phyloP scores from a whole-genome alignment of 2,329 filamentous ascomycete species.

The Fusarium mundagurra region DNA sequence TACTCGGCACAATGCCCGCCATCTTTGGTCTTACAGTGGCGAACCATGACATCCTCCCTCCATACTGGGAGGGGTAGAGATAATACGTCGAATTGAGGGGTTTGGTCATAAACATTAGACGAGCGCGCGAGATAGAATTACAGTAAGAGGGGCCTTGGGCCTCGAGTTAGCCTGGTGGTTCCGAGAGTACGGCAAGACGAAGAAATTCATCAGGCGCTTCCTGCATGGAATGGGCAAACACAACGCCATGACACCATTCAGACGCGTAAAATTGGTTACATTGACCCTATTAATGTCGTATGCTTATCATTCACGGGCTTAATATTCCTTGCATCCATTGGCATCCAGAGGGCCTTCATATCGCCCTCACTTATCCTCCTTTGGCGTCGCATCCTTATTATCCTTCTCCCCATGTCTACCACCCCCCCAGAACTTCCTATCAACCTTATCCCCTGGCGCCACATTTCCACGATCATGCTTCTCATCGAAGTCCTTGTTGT shows the following conservation, averaged over 20 bases:
- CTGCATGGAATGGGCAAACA: fast-evolving
- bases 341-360: not conserved
- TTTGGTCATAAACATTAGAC: fast-evolving
- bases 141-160: no score
- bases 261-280: fast-evolving
- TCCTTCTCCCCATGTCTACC: slow-evolving; percentile 9
- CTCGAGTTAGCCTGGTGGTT: fast-evolving
- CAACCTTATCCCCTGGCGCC: slow-evolving; percentile 61
- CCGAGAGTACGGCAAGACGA: fast-evolving
- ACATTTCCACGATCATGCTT: slow-evolving; percentile 59
- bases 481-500: slow-evolving; percentile 67
- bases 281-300: fast-evolving
- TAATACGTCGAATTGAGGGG: fast-evolving
- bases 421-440: slow-evolving; percentile 63
- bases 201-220: fast-evolving
- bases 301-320: fast-evolving
- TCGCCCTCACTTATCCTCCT: not conserved
- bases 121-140: no score
- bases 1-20: slow-evolving; percentile 96
- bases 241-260: fast-evolving
- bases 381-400: not conserved
- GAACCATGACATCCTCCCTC: slow-evolving; percentile 69
- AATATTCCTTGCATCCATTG: fast-evolving
- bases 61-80: not conserved
- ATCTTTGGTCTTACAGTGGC: slow-evolving; percentile 92